Conservation (phyloP, 306 rosid genomes). For the Quercus ilex region DNA sequence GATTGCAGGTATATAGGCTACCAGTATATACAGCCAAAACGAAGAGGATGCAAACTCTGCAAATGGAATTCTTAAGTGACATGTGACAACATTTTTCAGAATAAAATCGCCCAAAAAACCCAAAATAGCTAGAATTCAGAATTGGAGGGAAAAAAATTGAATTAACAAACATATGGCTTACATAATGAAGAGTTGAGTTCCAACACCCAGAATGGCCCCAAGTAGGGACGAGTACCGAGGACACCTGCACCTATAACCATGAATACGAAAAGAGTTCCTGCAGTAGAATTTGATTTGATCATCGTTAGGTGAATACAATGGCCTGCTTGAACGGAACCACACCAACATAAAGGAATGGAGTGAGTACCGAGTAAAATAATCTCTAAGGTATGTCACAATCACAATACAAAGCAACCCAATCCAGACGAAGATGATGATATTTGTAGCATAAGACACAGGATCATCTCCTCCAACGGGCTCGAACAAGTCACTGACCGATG, state of each 20-base stretch:
- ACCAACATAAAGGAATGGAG: not conserved
- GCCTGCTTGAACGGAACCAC: not conserved
- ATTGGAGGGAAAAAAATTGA: too few relatives aligned
- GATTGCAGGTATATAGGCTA: too few relatives aligned
- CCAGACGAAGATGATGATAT: not conserved
- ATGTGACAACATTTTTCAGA: too few relatives aligned
- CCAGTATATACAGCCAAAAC: too few relatives aligned
- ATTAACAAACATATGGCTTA: not conserved
- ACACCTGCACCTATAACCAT: not conserved
- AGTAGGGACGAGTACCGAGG: conserved; percentile 15
- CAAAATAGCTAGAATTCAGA: too few relatives aligned
- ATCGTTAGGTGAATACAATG: not conserved
- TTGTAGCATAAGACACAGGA: not conserved
- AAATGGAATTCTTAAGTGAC: too few relatives aligned
- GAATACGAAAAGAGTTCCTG: not conserved
- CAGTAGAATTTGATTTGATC: not conserved
- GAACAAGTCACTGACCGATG: too few relatives aligned
- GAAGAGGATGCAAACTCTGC: too few relatives aligned
- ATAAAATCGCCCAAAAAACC: too few relatives aligned
- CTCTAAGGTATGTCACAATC: not conserved
- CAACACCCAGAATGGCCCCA: conserved; percentile 18
- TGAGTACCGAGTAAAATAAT: not conserved
- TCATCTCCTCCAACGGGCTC: too few relatives aligned
- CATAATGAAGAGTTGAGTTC: conserved; percentile 20
- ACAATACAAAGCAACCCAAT: not conserved